Conservation (phyloP, 352 stramenopile genomes). For the Globisporangium orthogonon region DNA sequence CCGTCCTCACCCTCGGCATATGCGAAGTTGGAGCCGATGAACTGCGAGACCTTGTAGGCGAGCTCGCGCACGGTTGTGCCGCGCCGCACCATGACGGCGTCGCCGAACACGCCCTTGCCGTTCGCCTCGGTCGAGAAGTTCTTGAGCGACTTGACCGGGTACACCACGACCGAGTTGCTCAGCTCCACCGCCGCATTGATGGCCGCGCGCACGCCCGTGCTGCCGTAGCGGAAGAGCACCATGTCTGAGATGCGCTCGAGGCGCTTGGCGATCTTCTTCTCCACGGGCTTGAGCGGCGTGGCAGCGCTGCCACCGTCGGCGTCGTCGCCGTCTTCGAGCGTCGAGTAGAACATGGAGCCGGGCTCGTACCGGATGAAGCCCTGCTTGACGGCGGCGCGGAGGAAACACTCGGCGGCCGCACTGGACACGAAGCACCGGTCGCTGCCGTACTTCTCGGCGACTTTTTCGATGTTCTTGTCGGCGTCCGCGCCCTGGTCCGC, state of each 20-base stretch:
- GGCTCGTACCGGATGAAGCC: constrained; percentile 81
- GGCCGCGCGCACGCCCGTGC: constrained; percentile 75
- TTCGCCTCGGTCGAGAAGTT: constrained; percentile 69
- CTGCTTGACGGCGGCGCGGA: constrained; percentile 71
- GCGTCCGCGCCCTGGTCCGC: constrained; percentile 81
- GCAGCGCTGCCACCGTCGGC: constrained; percentile 19
- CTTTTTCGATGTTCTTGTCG: constrained; percentile 84
- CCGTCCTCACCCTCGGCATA: constrained; percentile 82
- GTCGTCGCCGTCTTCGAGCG: constrained; percentile 52
- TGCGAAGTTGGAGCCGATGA: constrained; percentile 66
- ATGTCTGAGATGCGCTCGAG: constrained; percentile 87
- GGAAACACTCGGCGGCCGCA: constrained; percentile 78
- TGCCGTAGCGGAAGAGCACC: constrained; percentile 87
- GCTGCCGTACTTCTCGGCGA: constrained; percentile 85
- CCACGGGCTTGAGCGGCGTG: constrained; percentile 49
- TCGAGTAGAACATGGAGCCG: constrained; percentile 84
- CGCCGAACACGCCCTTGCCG: constrained; percentile 67
- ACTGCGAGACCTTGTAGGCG: constrained; percentile 56
- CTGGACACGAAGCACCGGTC: constrained; percentile 85
- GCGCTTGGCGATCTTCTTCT: constrained; percentile 76
- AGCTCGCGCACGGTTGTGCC: constrained; percentile 79
- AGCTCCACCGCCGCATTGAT: constrained; percentile 84
- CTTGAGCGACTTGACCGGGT: constrained; percentile 85
- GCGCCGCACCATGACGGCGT: constrained; percentile 68
- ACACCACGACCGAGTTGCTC: constrained; percentile 75